Base-by-base conservation (phyloP, 2,329 filamentous ascomycete species). In the Didymella pinodella region DNA sequence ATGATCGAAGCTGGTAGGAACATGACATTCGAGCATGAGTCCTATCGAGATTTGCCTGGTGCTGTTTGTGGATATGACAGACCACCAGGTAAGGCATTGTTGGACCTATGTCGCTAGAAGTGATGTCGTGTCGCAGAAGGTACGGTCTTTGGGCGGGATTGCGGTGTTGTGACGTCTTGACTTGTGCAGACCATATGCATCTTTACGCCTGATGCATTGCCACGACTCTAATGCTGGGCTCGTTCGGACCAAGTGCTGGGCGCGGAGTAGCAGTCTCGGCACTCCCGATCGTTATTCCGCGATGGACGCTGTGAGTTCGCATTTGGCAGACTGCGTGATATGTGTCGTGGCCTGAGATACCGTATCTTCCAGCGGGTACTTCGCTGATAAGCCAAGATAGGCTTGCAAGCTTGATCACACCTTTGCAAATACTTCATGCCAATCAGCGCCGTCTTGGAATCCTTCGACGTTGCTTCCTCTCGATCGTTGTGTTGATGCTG, bases 341-440 rank as follows among this genome's bases (percentile, higher is more conserved):
- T 45, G 38, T 38, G 48, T 34, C 8, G 34, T 20, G 46, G 22
- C 48, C 36, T n/a, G 34, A 43, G 54, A 51, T 48, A 52, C 43
- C 47, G 41, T 54, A 59, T 54, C 56, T 28, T n/a, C 25, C 18
- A 29, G 46, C 43, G 46, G 28, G 43, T 16, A 41, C 20, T 36
- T 36, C 16, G n/a, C 16, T 36, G 56, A 59, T 59, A 54, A 59
- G 56, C 45, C 50, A 59, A 59, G 50, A 41, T 41, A 36, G 34
- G 28, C 45, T 16, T 32, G 32, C 29, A n/a, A 46, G 36, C 29
- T 46, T 47, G 46, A 54, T 34, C 40, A 47, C 32, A 41, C 44
- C 56, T 50, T 47, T 54, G 16, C 32, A 18, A 16, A 36, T 18
- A 18, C 14, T n/a, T 36, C 32, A 36, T 36, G 46, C 50, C 40